phyloP scores from a whole-genome alignment of 148 eudicot species.

The Camellia lanceoleosa region DNA sequence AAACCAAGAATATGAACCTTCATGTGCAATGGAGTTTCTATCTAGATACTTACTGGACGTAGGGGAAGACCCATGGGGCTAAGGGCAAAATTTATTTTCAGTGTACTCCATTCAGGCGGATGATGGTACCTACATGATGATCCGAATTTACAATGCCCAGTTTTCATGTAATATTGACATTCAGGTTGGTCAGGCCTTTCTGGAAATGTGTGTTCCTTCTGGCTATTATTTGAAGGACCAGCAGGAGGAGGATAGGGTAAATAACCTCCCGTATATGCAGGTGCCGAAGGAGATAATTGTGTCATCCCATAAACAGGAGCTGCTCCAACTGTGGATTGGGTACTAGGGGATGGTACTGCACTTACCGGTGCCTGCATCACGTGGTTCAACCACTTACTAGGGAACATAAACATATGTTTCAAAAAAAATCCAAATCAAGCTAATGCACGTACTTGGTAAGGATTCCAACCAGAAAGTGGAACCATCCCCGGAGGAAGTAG shows the following conservation, averaged over 20 bases:
- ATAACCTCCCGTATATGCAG: constrained; percentile 56
- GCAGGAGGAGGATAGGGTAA: constrained; percentile 43
- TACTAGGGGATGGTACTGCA: constrained; percentile 47
- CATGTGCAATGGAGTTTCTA: not conserved
- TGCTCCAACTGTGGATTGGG: constrained; percentile 50
- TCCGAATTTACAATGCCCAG: constrained; percentile 93
- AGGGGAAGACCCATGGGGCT: constrained; percentile 89
- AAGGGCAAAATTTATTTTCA: constrained; percentile 45
- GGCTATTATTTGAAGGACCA: constrained; percentile 55
- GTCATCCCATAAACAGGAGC: constrained; percentile 53
- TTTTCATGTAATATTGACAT: constrained; percentile 84
- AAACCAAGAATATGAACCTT: not conserved
- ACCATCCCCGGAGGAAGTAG: constrained; percentile 70
- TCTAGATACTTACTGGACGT: constrained; percentile 64
- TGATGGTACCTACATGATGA: constrained; percentile 89
- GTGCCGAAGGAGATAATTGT: constrained; percentile 69
- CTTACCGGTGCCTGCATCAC: constrained; percentile 51
- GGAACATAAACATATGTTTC: not conserved
- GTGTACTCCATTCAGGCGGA: constrained; percentile 64
- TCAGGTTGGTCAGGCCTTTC: constrained; percentile 92
- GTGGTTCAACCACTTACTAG: constrained; percentile 7
- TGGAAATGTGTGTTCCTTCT: constrained; percentile 69
- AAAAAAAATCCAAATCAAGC: not conserved
- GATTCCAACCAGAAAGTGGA: constrained; percentile 79
- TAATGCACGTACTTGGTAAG: constrained; percentile 61